phyloP scores from a whole-genome alignment of 2,329 filamentous ascomycete species.

The Ophiostoma sp. region DNA sequence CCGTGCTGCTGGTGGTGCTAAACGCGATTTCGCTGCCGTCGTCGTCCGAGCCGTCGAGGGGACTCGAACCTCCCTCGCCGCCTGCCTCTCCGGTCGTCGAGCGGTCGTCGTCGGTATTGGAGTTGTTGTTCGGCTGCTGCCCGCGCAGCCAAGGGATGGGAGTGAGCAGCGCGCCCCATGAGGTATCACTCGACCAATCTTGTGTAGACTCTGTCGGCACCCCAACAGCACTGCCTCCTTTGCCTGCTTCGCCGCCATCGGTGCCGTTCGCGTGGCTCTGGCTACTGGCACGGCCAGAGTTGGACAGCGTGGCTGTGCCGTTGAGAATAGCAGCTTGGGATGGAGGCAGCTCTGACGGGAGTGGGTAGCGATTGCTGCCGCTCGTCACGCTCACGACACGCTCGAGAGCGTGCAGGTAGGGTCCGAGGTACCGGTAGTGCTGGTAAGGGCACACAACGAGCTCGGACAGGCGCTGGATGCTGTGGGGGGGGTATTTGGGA shows the following conservation, averaged over 20 bases:
- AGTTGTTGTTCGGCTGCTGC: conserved; percentile 29
- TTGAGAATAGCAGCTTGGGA: neutral
- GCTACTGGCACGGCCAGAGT: neutral
- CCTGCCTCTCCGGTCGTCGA: conserved; percentile 14
- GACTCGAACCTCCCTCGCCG: conserved; percentile 22
- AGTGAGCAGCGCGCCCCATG: conserved; percentile 80
- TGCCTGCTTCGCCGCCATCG: conserved; percentile 5
- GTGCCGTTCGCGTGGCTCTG: conserved; percentile 16
- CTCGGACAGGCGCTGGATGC: conserved; percentile 85
- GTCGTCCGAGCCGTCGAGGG: conserved; percentile 21
- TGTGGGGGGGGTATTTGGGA: conserved; percentile 73
- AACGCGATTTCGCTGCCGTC: conserved; percentile 22
- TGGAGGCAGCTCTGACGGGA: conserved; percentile 58
- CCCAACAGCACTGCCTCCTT: neutral
- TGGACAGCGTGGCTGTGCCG: neutral
- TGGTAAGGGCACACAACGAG: conserved; percentile 68
- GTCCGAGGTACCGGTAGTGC: conserved; percentile 74
- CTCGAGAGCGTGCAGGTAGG: conserved; percentile 86
- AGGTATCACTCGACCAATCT: conserved; percentile 58
- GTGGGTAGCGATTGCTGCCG: conserved; percentile 70
- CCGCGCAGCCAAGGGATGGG: conserved; percentile 81
- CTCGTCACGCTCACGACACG: conserved; percentile 88
- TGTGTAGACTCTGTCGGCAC: conserved; percentile 51
- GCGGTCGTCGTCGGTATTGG: conserved; percentile 19
- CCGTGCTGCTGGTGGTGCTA: conserved; percentile 22